Percentiles rank a stretch among this genome's conserved stretches.
Conservation (phyloP, 495 filamentous ascomycete genomes). For the Hypoxylon rickii region DNA sequence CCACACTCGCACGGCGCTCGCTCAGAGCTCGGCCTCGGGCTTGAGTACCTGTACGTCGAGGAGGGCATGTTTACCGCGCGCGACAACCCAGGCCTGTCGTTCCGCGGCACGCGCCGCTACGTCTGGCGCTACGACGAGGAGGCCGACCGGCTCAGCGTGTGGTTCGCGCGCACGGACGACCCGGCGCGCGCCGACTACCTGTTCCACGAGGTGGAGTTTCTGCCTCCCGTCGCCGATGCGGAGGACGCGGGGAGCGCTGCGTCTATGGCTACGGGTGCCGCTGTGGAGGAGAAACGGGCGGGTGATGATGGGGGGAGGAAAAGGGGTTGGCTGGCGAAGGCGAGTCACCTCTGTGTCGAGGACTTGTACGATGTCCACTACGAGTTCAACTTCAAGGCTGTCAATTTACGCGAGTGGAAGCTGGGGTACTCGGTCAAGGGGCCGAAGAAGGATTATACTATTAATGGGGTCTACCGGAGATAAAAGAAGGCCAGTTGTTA, state of each 20-base stretch:
- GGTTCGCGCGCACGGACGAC: constrained; percentile 67
- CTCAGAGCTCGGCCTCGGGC: constrained; percentile 23
- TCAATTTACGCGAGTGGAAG: constrained; percentile 58
- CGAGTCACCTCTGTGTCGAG: constrained; percentile 64
- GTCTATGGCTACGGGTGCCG: constrained; percentile 6
- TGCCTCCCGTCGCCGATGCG: constrained; percentile 14
- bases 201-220: constrained; percentile 63
- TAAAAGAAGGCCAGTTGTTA: neutral
- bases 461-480: constrained; percentile 54
- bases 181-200: constrained; percentile 63
- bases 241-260: constrained; percentile 1
- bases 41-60: constrained; percentile 71
- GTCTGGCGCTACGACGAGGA: constrained; percentile 62
- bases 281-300: constrained; percentile 24
- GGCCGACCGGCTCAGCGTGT: constrained; percentile 62
- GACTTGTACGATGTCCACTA: constrained; percentile 69
- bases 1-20: constrained; percentile 40
- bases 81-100: constrained; percentile 45
- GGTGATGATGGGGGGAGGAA: constrained; percentile 2
- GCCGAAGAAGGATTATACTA: constrained; percentile 70
- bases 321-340: constrained; percentile 57
- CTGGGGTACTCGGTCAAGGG: constrained; percentile 66
- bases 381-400: constrained; percentile 60
- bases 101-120: constrained; percentile 56
- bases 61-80: constrained; percentile 60